phyloP scores from a whole-genome alignment of 1,284 basidiomycete species.

The Cryptococcus depauperatus region DNA sequence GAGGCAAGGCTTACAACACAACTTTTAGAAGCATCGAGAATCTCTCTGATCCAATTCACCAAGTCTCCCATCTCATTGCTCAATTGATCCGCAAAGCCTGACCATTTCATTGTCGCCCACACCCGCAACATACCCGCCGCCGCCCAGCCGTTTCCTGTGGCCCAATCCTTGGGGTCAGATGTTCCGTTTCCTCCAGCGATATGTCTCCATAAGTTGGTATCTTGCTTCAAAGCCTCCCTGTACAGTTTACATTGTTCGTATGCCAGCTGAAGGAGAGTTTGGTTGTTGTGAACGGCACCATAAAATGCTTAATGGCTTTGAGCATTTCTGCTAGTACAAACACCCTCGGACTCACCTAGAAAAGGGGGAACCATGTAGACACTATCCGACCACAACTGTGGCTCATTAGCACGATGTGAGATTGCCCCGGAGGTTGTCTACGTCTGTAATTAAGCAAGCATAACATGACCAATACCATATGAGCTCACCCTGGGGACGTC shows the following conservation, averaged over 20 bases:
- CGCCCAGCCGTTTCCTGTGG: conserved; percentile 50
- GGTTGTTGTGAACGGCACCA: conserved; percentile 61
- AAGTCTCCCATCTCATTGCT: conserved; percentile 42
- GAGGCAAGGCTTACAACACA: conserved; percentile 27
- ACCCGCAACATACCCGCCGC: conserved; percentile 49
- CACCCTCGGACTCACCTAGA: conserved; percentile 48
- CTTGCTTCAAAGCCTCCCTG: conserved; percentile 48
- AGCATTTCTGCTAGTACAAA: background rate
- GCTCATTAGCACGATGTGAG: conserved; percentile 53
- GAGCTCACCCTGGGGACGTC: conserved; percentile 52
- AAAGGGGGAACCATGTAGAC: conserved; percentile 77
- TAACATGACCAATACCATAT: background rate
- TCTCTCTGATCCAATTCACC: conserved; percentile 46
- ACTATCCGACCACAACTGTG: conserved; percentile 54
- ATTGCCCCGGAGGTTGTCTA: conserved; percentile 66
- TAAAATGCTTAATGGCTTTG: conserved; percentile 56
- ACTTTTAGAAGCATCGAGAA: conserved; percentile 42
- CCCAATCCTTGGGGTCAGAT: conserved; percentile 35
- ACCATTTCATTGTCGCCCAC: conserved; percentile 47
- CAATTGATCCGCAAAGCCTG: conserved; percentile 35
- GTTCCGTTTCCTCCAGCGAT: conserved; percentile 36
- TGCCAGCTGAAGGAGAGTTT: conserved; percentile 58
- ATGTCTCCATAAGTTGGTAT: conserved; percentile 40
- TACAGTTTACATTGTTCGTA: conserved; percentile 75
- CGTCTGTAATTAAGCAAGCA: background rate